Base-by-base conservation (phyloP, 2,329 filamentous ascomycete species). In the Sphaerulina populicola region DNA sequence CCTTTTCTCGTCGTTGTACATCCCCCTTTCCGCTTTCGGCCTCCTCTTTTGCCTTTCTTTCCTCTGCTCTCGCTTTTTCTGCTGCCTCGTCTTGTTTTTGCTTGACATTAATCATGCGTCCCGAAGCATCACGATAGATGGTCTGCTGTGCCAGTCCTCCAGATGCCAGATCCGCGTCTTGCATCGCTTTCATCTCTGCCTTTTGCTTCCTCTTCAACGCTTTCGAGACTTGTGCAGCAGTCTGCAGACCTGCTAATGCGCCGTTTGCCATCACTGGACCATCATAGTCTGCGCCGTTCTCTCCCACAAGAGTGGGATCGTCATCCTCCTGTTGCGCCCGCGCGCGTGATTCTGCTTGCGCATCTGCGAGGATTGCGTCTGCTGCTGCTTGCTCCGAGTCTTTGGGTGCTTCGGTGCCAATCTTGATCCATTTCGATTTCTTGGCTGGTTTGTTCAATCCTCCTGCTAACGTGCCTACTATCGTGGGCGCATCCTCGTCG, bases 121-220 rank as follows among this genome's bases (percentile, higher is more conserved):
- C 93, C 2, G 86, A 93, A 9, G 94, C 93, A 70, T 98, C 93
- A 61, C 93, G 86, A 68, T 97, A 96, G 21, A 96, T 89, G 0
- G 91, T 94, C 70, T 96, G 88, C 62, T 84, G 78, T 30, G 79
- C 78, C 51, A 70, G 66, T 0, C 67, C 71, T 42, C 67, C 68
- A 39, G 68, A 64, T 48, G 71, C 68, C 38, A 71, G 65, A 2
- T 73, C 73, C 12, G 71, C 71, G 33, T 73, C 72, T 37, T 69
- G 63, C 58, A 74, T 73, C 35, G 73, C 71, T 49, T 69, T 68
- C 49, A 70, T 72, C 61, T 89, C 84, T 58, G 83, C 79, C 10
- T 76, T 78, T 57, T 83, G 81, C 12, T 86, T 81, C 64, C 80
- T 78, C 60, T 79, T 82, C 15, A 74, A 62, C 23, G 70, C 71